phyloP scores from a whole-genome alignment of 2,329 filamentous ascomycete species.

The Rhytidhysteron rufulum region DNA sequence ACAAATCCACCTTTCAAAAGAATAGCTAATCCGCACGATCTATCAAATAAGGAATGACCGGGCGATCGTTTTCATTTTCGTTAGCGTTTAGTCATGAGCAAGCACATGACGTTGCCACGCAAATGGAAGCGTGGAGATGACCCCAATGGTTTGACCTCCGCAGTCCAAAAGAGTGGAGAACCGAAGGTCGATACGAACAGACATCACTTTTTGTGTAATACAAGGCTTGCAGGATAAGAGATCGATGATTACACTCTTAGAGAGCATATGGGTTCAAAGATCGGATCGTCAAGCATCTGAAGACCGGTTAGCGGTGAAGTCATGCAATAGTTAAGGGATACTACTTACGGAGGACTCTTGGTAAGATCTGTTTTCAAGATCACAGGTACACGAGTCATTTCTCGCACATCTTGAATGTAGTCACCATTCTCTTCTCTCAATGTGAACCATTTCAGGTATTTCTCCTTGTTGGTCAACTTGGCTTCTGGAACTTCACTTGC shows the following conservation, averaged over 20 bases:
- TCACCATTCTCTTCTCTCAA: constrained; percentile 89
- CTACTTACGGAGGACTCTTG: constrained; percentile 99
- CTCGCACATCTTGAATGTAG: constrained; percentile 95
- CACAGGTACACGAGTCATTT: constrained; percentile 97
- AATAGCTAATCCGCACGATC: constrained; percentile 13
- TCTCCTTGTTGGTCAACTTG: constrained; percentile 88
- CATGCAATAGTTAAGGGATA: no score
- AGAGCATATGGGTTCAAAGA: constrained; percentile 75
- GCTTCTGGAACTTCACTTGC: constrained; percentile 68
- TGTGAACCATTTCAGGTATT: constrained; percentile 86
- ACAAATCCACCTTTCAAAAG: constrained; percentile 19
- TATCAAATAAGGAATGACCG: constrained; percentile 15
- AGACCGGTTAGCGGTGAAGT: no score
- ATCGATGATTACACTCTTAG: constrained; percentile 21
- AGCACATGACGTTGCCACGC: no score
- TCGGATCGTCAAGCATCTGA: constrained; percentile 76
- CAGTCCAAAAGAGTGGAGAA: constrained; percentile 3
- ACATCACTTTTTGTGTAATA: constrained; percentile 5
- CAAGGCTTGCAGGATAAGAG: background rate
- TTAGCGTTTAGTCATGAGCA: no score
- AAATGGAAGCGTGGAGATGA: no score
- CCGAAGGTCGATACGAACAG: constrained; percentile 1
- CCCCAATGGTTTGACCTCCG: background rate
- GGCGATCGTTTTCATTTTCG: constrained; percentile 8
- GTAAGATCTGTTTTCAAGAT: constrained; percentile 96